Evolutionary conservation across 192 early-diverging fungal genomes (phyloP), one percentile per base, ranked within the genome.

Genomic region (Mortierella alpina): DNA sequence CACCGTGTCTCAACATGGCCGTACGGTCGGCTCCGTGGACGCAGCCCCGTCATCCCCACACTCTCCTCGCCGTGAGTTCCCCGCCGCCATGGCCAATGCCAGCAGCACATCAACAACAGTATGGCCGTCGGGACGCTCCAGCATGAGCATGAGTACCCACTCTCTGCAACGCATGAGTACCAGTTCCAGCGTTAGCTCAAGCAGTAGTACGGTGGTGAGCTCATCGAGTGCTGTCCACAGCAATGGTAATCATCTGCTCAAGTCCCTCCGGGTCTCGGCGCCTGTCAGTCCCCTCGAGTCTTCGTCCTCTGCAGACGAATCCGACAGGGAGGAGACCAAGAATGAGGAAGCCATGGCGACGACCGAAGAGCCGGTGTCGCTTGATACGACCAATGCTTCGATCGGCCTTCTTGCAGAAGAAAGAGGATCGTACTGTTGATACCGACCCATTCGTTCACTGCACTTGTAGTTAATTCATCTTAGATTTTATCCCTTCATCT

Each of bases 101-200:
- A 31, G 31, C 31, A 31, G 31, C 31, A 31, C 31, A 31, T 31
- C 31, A 3, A 31, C 31, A 31, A 31, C 31, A 31, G 31, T 31
- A 31, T 80, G 77, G 77, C 77, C 77, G n/a, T 80, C 77, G 4
- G 77, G 77, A 46, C 70, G 76, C 11, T 48, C 49, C 41, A 80
- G 77, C 52, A 80, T 72, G 77, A 67, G 69, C 41, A 53, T 70
- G 68, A n/a, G 62, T 7, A 63, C 31, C n/a, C 47, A 31, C 31
- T 31, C 31, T 31, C 31, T 31, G 31, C 31, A 80, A 17, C 57
- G 77, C 39, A 72, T 72, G 70, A 80, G 77, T 23, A 80, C 64
- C 46, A 80, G 70, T 59, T 72, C 70, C 18, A 80, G 60, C 60
- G 31, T 31, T 31, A 31, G 31, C 31, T 31, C 31, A 31, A 31